Evolutionary conservation across 257 asterid species (phyloP).

Genomic region (Nicotiana undulata): DNA sequence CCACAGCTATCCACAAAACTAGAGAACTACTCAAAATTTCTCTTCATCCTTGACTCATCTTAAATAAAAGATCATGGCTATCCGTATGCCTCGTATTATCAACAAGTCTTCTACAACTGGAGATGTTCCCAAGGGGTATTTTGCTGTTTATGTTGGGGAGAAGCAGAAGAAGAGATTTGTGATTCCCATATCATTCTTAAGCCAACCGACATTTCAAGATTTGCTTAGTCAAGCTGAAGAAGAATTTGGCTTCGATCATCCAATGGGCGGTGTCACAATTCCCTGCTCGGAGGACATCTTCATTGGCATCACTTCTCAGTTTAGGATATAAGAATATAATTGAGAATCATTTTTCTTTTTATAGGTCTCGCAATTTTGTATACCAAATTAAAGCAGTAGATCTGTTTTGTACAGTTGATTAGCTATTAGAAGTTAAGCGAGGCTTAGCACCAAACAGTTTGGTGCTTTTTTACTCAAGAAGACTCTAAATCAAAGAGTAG

Average conservation of each 20-base stretch:
- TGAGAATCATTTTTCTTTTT: background rate
- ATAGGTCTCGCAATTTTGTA: background rate
- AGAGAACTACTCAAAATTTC: background rate
- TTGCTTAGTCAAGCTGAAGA: conserved; percentile 30
- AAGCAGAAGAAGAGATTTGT: conserved; percentile 27
- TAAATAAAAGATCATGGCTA: background rate
- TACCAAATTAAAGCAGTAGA: background rate
- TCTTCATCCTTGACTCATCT: background rate
- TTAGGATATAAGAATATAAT: background rate
- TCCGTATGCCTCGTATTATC: background rate
- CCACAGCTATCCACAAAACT: background rate
- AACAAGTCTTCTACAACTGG: background rate
- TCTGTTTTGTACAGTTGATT: background rate
- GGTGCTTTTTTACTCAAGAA: background rate
- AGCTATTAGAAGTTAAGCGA: background rate
- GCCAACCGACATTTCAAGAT: conserved; percentile 36
- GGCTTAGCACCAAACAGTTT: background rate
- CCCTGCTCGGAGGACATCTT: conserved; percentile 37
- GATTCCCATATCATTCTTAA: conserved; percentile 30
- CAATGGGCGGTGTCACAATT: conserved; percentile 50
- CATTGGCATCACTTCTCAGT: conserved; percentile 17
- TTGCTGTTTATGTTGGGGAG: conserved; percentile 49
- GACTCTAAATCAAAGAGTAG: background rate
- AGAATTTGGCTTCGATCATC: conserved; percentile 37
- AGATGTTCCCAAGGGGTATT: conserved; percentile 48